phyloP scores from a whole-genome alignment of 768 basidiomycete genomes.

The Tricholomella constricta region DNA sequence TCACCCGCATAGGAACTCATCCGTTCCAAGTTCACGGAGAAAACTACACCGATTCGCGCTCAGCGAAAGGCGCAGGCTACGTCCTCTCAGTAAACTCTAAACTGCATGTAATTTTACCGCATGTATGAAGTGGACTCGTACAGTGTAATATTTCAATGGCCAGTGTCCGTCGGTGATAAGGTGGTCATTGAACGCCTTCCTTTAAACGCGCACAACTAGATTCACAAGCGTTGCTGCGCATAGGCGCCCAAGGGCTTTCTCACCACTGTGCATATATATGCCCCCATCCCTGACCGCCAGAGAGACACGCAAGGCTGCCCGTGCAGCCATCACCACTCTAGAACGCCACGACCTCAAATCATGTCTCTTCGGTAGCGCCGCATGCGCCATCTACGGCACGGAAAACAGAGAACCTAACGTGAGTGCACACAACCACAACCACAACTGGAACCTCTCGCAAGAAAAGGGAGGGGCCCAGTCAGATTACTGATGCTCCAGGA shows the following conservation, averaged over 20 bases:
- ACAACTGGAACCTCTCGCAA: too few relatives aligned
- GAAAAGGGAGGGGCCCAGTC: not conserved
- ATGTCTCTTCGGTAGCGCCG: conserved; percentile 43
- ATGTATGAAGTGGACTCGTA: too few relatives aligned
- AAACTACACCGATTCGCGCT: not conserved
- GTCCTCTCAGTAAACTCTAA: not conserved
- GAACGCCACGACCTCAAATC: conserved; percentile 26
- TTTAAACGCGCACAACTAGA: too few relatives aligned
- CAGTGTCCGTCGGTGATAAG: not conserved
- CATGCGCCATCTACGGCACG: conserved; percentile 41
- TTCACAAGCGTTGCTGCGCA: not conserved
- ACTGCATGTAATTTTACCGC: not conserved
- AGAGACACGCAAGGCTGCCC: conserved; percentile 28
- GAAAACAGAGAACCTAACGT: conserved; percentile 36
- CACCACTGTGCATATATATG: not conserved
- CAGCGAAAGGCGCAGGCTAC: conserved; percentile 6
- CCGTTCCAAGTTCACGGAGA: not conserved
- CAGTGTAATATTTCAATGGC: not conserved
- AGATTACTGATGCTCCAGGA: conserved; percentile 2
- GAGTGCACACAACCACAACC: conserved; percentile 14
- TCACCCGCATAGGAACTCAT: conserved; percentile 4
- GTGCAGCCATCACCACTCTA: conserved; percentile 26
- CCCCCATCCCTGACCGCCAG: conserved; percentile 5
- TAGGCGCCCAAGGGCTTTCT: not conserved
- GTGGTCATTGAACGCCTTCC: too few relatives aligned